phyloP scores from a whole-genome alignment of 768 basidiomycete genomes.

The Boletellus ananiceps region DNA sequence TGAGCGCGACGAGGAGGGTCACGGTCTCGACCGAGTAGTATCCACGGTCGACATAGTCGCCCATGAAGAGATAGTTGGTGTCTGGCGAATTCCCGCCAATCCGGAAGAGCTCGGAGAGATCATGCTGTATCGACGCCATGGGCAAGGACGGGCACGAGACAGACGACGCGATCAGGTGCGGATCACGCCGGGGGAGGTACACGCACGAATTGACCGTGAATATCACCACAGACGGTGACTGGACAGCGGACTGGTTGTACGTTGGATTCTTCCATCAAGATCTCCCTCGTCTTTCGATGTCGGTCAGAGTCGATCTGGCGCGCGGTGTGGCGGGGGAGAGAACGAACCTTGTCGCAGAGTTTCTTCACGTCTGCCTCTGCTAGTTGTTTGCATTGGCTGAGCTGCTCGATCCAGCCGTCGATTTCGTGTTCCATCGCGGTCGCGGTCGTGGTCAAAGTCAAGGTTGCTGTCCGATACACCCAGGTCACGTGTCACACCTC shows the following conservation, averaged over 20 bases:
- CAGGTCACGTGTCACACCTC: slow-evolving; percentile 26
- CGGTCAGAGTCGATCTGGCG: slow-evolving; percentile 15
- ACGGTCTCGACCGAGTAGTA: slow-evolving; percentile 99
- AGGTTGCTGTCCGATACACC: slow-evolving; percentile 12
- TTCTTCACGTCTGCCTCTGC: slow-evolving; percentile 94
- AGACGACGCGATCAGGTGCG: slow-evolving; percentile 20
- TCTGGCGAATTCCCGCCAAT: slow-evolving; percentile 98
- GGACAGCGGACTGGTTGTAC: slow-evolving; percentile 98
- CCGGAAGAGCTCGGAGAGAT: slow-evolving; percentile 96
- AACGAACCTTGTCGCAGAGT: slow-evolving; percentile 92
- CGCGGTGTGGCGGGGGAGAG: too few relatives aligned
- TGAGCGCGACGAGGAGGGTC: slow-evolving; percentile 93
- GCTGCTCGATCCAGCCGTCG: slow-evolving; percentile 95
- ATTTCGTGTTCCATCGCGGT: slow-evolving; percentile 62
- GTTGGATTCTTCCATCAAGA: slow-evolving; percentile 98
- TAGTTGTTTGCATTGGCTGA: slow-evolving; percentile 96
- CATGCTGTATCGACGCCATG: slow-evolving; percentile 59
- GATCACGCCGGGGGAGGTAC: slow-evolving; percentile 18
- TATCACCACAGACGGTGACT: slow-evolving; percentile 98
- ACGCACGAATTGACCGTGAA: slow-evolving; percentile 99
- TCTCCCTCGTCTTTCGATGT: slow-evolving; percentile 80
- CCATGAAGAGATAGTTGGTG: slow-evolving; percentile 99
- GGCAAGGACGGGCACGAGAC: slow-evolving; percentile 9
- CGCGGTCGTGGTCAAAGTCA: slow-evolving; percentile 21
- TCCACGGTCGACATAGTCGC: slow-evolving; percentile 98